These are phyloP conservation scores for Trapa incisa DNA, from an alignment of 345 rosid genomes.

Conservation along the genomic window DNA sequence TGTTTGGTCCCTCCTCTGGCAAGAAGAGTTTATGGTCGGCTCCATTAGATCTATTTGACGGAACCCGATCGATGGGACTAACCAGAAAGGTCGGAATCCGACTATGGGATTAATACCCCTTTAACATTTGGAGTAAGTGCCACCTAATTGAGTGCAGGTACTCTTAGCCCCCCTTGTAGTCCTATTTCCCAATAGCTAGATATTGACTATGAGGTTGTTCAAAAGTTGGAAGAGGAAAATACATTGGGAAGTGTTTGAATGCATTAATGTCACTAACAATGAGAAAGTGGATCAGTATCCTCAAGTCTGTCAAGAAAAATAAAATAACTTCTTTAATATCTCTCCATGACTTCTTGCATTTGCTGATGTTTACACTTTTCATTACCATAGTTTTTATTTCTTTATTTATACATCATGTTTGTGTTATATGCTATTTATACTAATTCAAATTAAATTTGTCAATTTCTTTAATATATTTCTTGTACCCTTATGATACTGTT, in stretches of 20 bases:
- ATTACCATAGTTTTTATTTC: not conserved
- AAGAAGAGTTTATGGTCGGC: too few species aligned
- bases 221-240: constrained; percentile 85
- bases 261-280: constrained; percentile 45
- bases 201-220: constrained; percentile 54
- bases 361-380: not conserved
- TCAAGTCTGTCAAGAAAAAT: constrained; percentile 76
- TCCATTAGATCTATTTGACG: too few species aligned
- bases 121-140: too few species aligned
- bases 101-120: too few species aligned
- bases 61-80: too few species aligned
- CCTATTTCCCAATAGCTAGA: not conserved
- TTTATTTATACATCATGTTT: not conserved
- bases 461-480: not conserved
- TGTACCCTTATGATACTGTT: not conserved
- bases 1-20: too few species aligned
- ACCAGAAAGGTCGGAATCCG: too few species aligned
- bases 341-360: not conserved
- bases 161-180: too few species aligned
- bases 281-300: constrained; percentile 62
- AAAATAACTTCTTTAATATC: constrained; percentile 27
- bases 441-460: not conserved
- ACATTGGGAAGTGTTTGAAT: constrained; percentile 70
- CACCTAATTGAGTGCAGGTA: too few species aligned
- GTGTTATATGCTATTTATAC: not conserved